phyloP scores from a whole-genome alignment of 164 flowering plant species.

The Houttuynia cordata region DNA sequence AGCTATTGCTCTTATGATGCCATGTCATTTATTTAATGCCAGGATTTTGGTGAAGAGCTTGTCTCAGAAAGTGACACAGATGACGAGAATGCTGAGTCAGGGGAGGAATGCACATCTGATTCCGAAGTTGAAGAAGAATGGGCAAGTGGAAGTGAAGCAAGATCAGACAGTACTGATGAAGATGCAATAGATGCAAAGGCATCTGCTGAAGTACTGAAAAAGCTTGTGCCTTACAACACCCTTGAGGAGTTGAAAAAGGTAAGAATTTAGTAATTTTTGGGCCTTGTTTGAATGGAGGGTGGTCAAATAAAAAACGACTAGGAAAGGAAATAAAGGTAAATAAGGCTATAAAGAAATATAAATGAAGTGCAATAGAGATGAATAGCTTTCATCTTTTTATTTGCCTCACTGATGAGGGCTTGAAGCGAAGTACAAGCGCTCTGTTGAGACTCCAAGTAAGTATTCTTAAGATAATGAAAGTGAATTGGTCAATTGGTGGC shows the following conservation, averaged over 20 bases:
- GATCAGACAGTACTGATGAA: slow-evolving; percentile 57
- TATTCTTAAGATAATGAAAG: too few species aligned
- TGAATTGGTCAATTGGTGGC: too few species aligned
- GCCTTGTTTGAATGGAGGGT: background rate
- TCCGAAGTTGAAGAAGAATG: slow-evolving; percentile 76
- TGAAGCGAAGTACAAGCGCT: too few species aligned
- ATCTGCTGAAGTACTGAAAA: slow-evolving; percentile 69
- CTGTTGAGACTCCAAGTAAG: too few species aligned
- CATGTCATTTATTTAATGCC: slow-evolving; percentile 9
- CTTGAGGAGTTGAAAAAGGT: slow-evolving; percentile 76
- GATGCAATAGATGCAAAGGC: slow-evolving; percentile 49
- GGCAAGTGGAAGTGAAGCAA: slow-evolving; percentile 60
- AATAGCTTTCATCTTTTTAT: too few species aligned
- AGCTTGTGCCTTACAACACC: slow-evolving; percentile 51
- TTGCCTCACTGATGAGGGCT: too few species aligned
- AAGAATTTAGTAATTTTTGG: slow-evolving; percentile 1
- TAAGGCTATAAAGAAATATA: too few species aligned
- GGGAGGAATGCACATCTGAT: slow-evolving; percentile 52
- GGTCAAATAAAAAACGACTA: background rate
- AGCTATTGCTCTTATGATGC: background rate
- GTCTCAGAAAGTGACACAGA: slow-evolving; percentile 67
- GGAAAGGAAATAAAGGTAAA: too few species aligned
- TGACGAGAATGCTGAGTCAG: slow-evolving; percentile 53
- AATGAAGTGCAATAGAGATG: too few species aligned
- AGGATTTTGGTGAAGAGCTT: slow-evolving; percentile 78